Evolutionary conservation across 2,329 filamentous ascomycete species (phyloP).

Genomic region (Colletotrichum sp.): DNA sequence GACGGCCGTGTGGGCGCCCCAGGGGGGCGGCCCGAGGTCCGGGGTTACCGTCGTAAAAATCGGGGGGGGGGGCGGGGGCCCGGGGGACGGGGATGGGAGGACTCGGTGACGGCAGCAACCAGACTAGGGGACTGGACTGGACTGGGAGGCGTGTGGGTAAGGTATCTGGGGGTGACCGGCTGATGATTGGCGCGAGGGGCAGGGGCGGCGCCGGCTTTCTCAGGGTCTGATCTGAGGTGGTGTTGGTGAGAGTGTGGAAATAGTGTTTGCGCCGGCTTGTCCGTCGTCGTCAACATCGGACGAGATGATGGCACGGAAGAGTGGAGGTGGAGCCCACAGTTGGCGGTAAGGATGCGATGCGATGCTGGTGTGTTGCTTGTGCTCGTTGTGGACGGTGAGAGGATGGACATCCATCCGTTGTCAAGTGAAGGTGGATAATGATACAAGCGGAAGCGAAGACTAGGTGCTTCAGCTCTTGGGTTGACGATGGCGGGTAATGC

Average conservation of each 20-base stretch:
- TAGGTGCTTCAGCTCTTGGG: background rate
- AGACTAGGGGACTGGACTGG: background rate
- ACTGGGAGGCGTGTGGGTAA: slow-evolving; percentile 15
- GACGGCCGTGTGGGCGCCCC: too few relatives aligned
- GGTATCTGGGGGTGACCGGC: slow-evolving; percentile 12
- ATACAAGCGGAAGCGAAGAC: background rate
- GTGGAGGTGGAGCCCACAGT: background rate
- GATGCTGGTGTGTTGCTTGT: background rate
- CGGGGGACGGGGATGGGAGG: background rate
- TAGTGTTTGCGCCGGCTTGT: background rate
- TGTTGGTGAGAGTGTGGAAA: slow-evolving; percentile 4
- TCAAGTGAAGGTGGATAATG: background rate
- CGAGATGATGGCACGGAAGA: background rate
- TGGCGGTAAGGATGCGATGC: background rate
- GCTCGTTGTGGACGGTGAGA: background rate
- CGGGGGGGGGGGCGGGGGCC: too few relatives aligned
- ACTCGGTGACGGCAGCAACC: background rate
- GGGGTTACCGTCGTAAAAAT: too few relatives aligned
- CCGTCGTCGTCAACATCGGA: background rate
- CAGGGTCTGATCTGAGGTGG: background rate
- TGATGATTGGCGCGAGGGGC: background rate
- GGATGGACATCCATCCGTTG: background rate
- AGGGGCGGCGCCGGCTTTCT: background rate
- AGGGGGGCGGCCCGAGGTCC: too few relatives aligned
- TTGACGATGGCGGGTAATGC: background rate